Evolutionary conservation across 177 flowering plant species (phyloP).

Genomic region (Vitis hybrid): DNA sequence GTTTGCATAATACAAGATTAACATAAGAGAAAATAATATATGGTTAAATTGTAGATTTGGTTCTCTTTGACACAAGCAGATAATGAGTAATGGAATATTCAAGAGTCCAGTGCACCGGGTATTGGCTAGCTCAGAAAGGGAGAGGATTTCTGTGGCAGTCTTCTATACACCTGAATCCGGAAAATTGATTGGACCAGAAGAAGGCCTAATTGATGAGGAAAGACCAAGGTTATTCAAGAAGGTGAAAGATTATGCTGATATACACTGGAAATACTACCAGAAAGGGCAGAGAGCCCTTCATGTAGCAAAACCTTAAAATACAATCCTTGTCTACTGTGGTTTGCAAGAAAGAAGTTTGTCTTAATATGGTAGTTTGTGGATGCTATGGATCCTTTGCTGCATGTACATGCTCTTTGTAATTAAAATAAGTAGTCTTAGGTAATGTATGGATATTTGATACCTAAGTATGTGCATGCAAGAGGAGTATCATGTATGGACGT

Average conservation of each 20-base stretch:
- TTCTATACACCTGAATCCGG: slow-evolving; percentile 30
- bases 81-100: slow-evolving; percentile 50
- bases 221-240: slow-evolving; percentile 31
- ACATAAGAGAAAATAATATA: background rate
- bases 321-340: background rate
- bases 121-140: slow-evolving; percentile 31
- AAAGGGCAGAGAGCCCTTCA: slow-evolving; percentile 37
- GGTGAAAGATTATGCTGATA: slow-evolving; percentile 32
- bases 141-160: slow-evolving; percentile 35
- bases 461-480: too few relatives aligned
- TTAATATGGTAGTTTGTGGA: too few relatives aligned
- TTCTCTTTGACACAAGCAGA: slow-evolving; percentile 23
- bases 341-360: too few relatives aligned
- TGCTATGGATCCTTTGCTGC: too few relatives aligned
- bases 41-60: background rate
- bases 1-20: background rate
- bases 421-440: too few relatives aligned
- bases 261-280: slow-evolving; percentile 30
- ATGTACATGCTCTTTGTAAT: too few relatives aligned
- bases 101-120: slow-evolving; percentile 52
- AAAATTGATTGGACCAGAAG: slow-evolving; percentile 41
- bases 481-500: too few relatives aligned
- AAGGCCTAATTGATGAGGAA: slow-evolving; percentile 23
- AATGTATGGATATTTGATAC: too few relatives aligned
- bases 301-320: slow-evolving; percentile 17